phyloP scores from a whole-genome alignment of 1,284 basidiomycete genomes.

The Inonotus hispidus region DNA sequence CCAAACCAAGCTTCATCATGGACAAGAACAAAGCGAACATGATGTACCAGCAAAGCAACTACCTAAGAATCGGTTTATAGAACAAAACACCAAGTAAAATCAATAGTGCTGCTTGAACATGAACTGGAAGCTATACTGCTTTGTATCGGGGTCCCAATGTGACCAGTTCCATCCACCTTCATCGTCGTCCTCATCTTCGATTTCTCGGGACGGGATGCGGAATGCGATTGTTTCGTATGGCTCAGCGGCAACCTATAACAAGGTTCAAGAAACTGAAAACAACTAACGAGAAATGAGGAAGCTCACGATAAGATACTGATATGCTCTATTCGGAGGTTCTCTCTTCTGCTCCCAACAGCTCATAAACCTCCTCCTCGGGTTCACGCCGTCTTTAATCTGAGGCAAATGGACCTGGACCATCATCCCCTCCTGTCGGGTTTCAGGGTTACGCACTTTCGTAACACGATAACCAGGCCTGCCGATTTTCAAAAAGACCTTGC shows the following conservation, averaged over 20 bases:
- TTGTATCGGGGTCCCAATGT: constrained; percentile 95
- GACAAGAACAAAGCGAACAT: not conserved
- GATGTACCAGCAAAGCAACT: not conserved
- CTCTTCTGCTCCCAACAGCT: constrained; percentile 97
- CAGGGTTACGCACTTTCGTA: constrained; percentile 79
- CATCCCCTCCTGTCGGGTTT: constrained; percentile 84
- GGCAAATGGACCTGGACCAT: constrained; percentile 96
- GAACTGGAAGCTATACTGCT: constrained; percentile 94
- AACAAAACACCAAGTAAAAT: constrained; percentile 19
- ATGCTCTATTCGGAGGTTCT: constrained; percentile 91
- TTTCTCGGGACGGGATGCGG: constrained; percentile 95
- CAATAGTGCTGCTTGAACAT: constrained; percentile 75
- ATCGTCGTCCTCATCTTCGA: constrained; percentile 90
- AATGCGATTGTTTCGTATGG: constrained; percentile 99
- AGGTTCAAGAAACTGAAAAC: constrained; percentile 1
- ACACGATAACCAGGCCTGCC: constrained; percentile 93
- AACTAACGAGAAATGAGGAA: constrained; percentile 6
- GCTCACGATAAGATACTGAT: constrained; percentile 94
- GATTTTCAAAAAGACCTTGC: constrained; percentile 96
- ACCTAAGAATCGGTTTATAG: not conserved
- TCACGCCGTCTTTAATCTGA: constrained; percentile 84
- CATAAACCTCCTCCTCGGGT: constrained; percentile 93
- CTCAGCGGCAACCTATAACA: constrained; percentile 85
- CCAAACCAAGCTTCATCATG: not conserved
- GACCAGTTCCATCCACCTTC: constrained; percentile 93